Evolutionary conservation across 2,329 filamentous ascomycete genomes (phyloP), one percentile per base, ranked within the genome.

Genomic region (Clathrospora elynae): DNA sequence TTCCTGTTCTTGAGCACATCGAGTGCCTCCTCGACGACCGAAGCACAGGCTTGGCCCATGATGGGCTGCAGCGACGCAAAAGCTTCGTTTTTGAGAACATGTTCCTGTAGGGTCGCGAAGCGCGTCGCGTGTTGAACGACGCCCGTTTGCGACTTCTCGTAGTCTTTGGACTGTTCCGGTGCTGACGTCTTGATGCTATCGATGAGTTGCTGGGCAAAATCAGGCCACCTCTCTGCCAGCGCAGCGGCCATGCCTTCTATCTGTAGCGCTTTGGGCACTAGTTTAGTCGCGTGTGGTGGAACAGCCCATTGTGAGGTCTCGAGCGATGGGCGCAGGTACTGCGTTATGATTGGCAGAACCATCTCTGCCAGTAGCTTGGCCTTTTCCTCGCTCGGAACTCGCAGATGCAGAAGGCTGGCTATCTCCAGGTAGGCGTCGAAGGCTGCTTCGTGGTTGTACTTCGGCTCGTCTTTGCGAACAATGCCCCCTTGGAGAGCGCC

Each of bases 151-250:
- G 89, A 95, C 28, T 78, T 77, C 17, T 81, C 78, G 55, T 88
- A 88, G 12, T 90, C 87, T 49, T 86, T 86, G 0, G 90, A 90
- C 42, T 92, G 84, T 62, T 92, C 90, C 1, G 91, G 90, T 4
- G 88, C 78, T 0, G 90, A 95, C 5, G 82, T 81, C 39, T 84
- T 84, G 42, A 96, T 83, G 24, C 80, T 78, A 20, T 82, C 75
- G 17, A 85, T 75, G n/a, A 96, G 71, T 0, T 76, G 67, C 1
- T 80, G 72, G 0, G 82, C 80, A n/a, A 90, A 69, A 2, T 73
- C 73, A 2, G 74, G 67, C 88, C 88, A 93, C 51, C 85, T 75
- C 3, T 75, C 67, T 11, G 74, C 66, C 0, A 88, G 73, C 1
- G 79, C 73, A 3, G 72, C 55, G 0, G 78, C 67, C 3, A 84